Base-by-base conservation (phyloP, 1,284 basidiomycete genomes). In the Trichosporon sp. region DNA sequence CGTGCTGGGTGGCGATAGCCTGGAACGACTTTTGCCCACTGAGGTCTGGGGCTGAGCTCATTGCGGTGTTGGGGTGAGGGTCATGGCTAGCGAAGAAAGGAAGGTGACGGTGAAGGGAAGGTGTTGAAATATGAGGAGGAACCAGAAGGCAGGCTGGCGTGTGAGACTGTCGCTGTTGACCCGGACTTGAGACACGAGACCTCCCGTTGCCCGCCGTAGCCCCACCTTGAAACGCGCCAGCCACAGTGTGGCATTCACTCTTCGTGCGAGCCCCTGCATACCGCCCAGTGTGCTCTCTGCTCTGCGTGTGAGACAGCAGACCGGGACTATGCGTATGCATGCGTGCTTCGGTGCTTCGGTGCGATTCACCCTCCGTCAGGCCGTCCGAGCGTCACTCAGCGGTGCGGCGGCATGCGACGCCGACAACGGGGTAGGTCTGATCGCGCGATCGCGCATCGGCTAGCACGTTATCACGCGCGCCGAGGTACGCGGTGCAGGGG, bases 121-220 rank as follows among this genome's bases (percentile, higher is more conserved):
- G 31, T n/a, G 59, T n/a, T 63, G 59, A 63, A 35, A 63, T 63
- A 63, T 63, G 32, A n/a, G 59, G 59, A 35, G 32, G 59, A 21
- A 19, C n/a, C 19, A 26, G 51, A 54, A 54, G 21, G 51, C 51
- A 1, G 11, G 10, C 8, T 7, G 51, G 12, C n/a, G 48, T 16
- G 48, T 51, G 48, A 51, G 48, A 16, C 48, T 26, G 51, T 54
- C 26, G 51, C 26, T 54, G 51, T 54, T 54, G 51, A 19, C n/a
- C 19, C 6, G 19, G 19, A 54, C 21, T 26, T 54, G 21, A 54
- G 8, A 54, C 51, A 54, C 51, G 51, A 54, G 51, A 54, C 51
- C 51, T 21, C 51, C 51, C 51, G 21, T 16, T 16, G 19, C 21
- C 51, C 51, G 51, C 51, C 16, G 51, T 54, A 26, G 51, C 51